Percentiles rank a stretch among this genome's conserved stretches.
Evolutionary conservation across 345 rosid species (phyloP).

Genomic region (Acer saccharum): DNA sequence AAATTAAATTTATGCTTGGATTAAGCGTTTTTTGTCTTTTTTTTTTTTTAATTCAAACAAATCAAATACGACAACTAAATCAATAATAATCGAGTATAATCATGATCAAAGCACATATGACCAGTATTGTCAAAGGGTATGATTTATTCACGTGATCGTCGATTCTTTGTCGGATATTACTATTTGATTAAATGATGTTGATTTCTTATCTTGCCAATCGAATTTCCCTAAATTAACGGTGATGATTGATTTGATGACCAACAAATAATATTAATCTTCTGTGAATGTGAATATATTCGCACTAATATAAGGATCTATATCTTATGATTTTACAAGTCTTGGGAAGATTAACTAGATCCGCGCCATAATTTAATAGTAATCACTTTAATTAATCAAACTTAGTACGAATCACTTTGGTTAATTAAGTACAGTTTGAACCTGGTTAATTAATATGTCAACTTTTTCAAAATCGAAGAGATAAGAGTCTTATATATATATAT

Average conservation of each 20-base stretch:
- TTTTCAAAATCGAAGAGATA: constrained; percentile 7
- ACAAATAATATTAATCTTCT: background rate
- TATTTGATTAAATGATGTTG: background rate
- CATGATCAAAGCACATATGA: background rate
- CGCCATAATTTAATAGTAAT: background rate
- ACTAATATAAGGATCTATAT: background rate
- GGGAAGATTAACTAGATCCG: background rate
- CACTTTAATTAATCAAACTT: background rate
- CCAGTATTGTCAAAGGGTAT: background rate
- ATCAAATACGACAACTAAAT: background rate
- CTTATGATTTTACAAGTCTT: too few relatives aligned
- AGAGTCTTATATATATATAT: background rate
- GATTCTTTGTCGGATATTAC: background rate
- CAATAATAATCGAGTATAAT: background rate
- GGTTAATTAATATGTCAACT: constrained; percentile 6
- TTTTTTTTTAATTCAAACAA: background rate
- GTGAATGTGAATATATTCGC: too few relatives aligned
- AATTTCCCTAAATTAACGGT: background rate
- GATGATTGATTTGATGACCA: background rate
- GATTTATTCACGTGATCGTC: background rate
- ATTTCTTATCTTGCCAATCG: background rate
- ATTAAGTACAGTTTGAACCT: background rate
- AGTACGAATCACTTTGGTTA: background rate
- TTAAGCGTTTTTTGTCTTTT: background rate
- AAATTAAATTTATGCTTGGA: background rate